These are phyloP conservation scores for Clonostachys chloroleuca DNA, from an alignment of 2,329 filamentous ascomycete genomes.

Conservation along the genomic window DNA sequence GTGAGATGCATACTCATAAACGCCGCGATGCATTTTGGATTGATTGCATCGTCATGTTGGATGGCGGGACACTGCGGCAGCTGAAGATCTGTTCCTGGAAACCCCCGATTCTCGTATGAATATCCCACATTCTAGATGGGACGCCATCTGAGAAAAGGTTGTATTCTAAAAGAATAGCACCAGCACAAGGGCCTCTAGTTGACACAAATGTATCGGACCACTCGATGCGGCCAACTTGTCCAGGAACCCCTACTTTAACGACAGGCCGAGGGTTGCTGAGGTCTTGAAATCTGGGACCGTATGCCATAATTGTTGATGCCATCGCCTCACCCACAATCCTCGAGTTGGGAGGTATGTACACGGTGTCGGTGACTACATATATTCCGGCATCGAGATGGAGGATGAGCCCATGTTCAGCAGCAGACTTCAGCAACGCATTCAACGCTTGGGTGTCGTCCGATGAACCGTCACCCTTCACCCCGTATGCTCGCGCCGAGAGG, in stretches of 20 bases:
- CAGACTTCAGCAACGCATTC: constrained; percentile 65
- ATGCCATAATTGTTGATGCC: constrained; percentile 48
- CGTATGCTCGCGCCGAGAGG: constrained; percentile 68
- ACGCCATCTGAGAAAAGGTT: constrained; percentile 50
- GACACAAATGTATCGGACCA: constrained; percentile 69
- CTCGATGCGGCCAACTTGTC: constrained; percentile 63
- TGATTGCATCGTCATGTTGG: constrained; percentile 19
- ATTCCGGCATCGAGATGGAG: constrained; percentile 59
- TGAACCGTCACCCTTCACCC: constrained; percentile 61
- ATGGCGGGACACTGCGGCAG: constrained; percentile 60
- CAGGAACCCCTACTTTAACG: constrained; percentile 59
- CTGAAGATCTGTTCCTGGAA: constrained; percentile 64
- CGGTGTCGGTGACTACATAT: constrained; percentile 54
- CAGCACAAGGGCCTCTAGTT: constrained; percentile 61
- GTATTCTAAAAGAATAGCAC: constrained; percentile 69
- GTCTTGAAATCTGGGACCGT: constrained; percentile 50
- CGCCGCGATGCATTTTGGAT: constrained; percentile 29
- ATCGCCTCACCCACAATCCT: constrained; percentile 58
- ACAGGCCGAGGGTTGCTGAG: constrained; percentile 58
- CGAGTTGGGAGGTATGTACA: constrained; percentile 39
- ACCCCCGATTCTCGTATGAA: constrained; percentile 71
- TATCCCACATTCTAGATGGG: constrained; percentile 65
- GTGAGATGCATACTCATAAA: constrained; percentile 39
- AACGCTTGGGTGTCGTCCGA: constrained; percentile 88
- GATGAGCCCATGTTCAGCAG: constrained; percentile 47